These are phyloP conservation scores for Stentor roeselii DNA, from an alignment of 73 alveolate species.

Conservation along the genomic window DNA sequence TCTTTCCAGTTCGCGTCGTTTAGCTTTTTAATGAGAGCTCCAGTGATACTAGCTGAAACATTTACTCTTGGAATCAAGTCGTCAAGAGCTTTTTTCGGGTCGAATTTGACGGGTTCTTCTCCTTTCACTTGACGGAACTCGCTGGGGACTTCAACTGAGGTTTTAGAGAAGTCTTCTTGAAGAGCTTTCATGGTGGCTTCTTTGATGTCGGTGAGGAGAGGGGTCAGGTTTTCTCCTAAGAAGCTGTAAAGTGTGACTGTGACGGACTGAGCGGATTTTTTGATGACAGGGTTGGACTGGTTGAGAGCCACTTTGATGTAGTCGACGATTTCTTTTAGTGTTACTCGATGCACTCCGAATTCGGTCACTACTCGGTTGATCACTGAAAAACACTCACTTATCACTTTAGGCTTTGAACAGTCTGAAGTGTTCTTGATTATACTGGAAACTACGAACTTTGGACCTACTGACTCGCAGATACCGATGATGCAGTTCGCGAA, in stretches of 20 bases:
- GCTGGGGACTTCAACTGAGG: constrained; percentile 50
- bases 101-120: constrained; percentile 51
- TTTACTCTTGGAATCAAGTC: constrained; percentile 76
- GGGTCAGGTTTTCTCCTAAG: constrained; percentile 70
- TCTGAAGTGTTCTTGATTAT: constrained; percentile 43
- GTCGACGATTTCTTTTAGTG: constrained; percentile 78
- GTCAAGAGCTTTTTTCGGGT: constrained; percentile 47
- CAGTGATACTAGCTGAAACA: constrained; percentile 60
- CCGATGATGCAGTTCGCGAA: constrained; percentile 42
- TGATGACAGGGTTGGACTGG: constrained; percentile 67
- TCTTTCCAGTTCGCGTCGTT: constrained; percentile 78
- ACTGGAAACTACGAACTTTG: constrained; percentile 47
- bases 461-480: constrained; percentile 64
- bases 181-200: constrained; percentile 73
- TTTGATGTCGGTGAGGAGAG: constrained; percentile 73
- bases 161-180: constrained; percentile 68
- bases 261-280: constrained; percentile 68
- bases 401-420: constrained; percentile 57
- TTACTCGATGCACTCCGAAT: constrained; percentile 59
- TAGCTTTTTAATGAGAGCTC: constrained; percentile 60
- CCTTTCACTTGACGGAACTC: constrained; percentile 54
- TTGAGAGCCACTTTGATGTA: constrained; percentile 54
- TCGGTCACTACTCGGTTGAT: constrained; percentile 57
- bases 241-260: constrained; percentile 64
- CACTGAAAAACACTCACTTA: constrained; percentile 58